Percentiles rank a stretch among this genome's conserved stretches.
Conservation (phyloP, 495 filamentous ascomycete species). For the Penicillium atrosanguineum region DNA sequence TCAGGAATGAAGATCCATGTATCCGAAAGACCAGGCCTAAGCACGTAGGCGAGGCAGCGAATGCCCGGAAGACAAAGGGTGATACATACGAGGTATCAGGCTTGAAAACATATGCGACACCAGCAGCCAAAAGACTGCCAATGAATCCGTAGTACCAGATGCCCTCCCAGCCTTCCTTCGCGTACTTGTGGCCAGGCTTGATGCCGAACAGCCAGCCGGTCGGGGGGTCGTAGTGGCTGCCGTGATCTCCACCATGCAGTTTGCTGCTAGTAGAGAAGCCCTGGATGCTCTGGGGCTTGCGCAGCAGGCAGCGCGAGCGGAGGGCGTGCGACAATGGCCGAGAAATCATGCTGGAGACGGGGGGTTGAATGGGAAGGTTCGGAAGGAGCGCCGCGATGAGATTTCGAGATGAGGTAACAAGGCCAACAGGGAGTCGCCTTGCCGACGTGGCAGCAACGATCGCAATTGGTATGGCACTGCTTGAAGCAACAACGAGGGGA, state of each 20-base stretch:
- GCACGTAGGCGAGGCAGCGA: not conserved
- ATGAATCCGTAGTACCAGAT: slow-evolving; percentile 86
- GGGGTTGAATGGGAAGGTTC: slow-evolving; percentile 8
- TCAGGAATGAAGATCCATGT: slow-evolving; percentile 1
- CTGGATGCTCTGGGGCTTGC: slow-evolving; percentile 37
- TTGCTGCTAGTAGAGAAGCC: slow-evolving; percentile 44
- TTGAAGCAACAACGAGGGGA: slow-evolving; percentile 28
- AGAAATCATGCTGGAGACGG: slow-evolving; percentile 40
- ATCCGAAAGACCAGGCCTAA: not conserved
- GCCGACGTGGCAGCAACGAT: slow-evolving; percentile 13
- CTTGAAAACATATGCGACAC: slow-evolving; percentile 91
- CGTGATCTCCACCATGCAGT: slow-evolving; percentile 56
- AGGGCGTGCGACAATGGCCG: slow-evolving; percentile 42
- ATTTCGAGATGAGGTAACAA: slow-evolving; percentile 5
- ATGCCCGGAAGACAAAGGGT: not conserved
- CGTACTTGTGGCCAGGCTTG: slow-evolving; percentile 88
- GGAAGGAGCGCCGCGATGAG: slow-evolving; percentile 3
- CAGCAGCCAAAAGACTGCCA: slow-evolving; percentile 71
- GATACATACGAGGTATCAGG: slow-evolving; percentile 92
- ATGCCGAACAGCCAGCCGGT: slow-evolving; percentile 88
- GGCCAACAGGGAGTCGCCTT: slow-evolving; percentile 16
- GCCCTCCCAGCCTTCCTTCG: slow-evolving; percentile 94
- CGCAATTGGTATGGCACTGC: slow-evolving; percentile 25
- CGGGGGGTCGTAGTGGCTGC: slow-evolving; percentile 84
- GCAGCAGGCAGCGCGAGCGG: slow-evolving; percentile 41